Conservation (phyloP, 495 filamentous ascomycete species). For the Tuber borchii region DNA sequence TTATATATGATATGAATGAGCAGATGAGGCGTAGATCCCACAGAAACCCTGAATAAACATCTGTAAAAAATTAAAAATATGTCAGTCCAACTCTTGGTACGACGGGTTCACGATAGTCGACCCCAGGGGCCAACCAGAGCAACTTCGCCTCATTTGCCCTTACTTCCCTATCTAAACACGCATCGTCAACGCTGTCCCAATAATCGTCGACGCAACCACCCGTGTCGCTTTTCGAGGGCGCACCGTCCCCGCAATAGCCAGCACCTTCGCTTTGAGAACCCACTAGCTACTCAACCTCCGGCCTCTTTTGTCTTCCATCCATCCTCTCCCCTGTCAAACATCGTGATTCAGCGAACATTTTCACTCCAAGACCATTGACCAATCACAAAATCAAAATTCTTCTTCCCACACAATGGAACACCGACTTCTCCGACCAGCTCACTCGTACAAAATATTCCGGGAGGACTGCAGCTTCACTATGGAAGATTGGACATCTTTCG, state of each 20-base stretch:
- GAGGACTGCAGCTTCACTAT: not conserved
- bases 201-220: too few relatives aligned
- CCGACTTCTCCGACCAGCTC: not conserved
- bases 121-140: too few relatives aligned
- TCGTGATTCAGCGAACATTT: not conserved
- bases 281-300: not conserved
- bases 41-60: too few relatives aligned
- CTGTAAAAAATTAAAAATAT: too few relatives aligned
- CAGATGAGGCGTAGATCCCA: too few relatives aligned
- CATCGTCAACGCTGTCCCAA: too few relatives aligned
- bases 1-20: too few relatives aligned
- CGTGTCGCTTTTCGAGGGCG: too few relatives aligned
- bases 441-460: not conserved
- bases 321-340: not conserved
- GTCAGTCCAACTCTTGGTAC: too few relatives aligned
- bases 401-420: not conserved
- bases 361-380: not conserved
- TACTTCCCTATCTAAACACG: too few relatives aligned
- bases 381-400: not conserved
- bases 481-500: not conserved
- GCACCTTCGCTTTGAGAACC: not conserved
- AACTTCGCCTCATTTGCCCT: too few relatives aligned
- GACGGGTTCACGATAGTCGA: too few relatives aligned
- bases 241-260: not conserved
- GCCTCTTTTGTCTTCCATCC: not conserved